These are phyloP conservation scores for Colletotrichum sp. DNA, from an alignment of 2,329 filamentous ascomycete species.

Conservation along the genomic window DNA sequence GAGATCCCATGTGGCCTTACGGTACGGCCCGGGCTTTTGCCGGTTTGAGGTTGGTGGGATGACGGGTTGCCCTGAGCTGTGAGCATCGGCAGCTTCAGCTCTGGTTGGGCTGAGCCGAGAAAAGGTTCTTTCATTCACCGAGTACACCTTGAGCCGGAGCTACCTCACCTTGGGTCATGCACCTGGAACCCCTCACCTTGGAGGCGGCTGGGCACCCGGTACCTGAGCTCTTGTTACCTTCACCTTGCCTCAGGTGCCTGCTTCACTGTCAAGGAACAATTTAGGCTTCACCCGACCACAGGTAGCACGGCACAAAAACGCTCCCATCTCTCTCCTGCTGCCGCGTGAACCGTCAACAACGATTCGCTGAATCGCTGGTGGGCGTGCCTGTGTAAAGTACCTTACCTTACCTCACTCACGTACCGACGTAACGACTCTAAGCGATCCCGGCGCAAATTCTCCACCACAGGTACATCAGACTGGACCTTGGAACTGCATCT, in stretches of 20 bases:
- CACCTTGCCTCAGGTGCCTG: background rate
- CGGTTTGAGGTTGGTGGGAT: background rate
- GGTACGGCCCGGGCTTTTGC: constrained; percentile 13
- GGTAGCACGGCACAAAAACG: background rate
- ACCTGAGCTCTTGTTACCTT: background rate
- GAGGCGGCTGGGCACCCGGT: background rate
- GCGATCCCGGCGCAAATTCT: constrained; percentile 4
- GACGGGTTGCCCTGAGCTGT: background rate
- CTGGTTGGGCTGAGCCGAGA: background rate
- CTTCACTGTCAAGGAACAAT: background rate
- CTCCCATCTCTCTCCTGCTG: background rate
- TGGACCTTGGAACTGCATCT: constrained; percentile 8
- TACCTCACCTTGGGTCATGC: background rate
- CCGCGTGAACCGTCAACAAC: background rate
- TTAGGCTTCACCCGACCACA: background rate
- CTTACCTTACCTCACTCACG: background rate
- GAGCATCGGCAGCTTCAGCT: background rate
- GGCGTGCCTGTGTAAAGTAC: background rate
- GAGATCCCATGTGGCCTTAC: background rate
- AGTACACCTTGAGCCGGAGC: background rate
- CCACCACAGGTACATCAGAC: background rate
- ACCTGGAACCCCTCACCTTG: background rate
- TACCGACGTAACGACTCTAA: constrained; percentile 1
- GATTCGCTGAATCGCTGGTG: background rate
- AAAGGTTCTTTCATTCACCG: background rate